Evolutionary conservation across 1,284 basidiomycete species (phyloP).

Genomic region (Moniliella sp.): DNA sequence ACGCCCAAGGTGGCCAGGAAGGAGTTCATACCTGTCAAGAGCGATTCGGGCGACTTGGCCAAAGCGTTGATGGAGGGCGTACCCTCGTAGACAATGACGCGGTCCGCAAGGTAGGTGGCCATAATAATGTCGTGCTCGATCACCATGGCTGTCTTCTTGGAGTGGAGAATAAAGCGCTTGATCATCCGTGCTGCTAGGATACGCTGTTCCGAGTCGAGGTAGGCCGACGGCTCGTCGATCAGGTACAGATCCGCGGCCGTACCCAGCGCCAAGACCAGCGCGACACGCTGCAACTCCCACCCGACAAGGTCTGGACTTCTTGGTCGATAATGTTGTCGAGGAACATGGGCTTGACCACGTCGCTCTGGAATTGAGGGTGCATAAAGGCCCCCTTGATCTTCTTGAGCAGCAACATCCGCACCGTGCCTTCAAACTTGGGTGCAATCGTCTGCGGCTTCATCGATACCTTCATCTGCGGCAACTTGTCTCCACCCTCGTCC

Average conservation of each 20-base stretch:
- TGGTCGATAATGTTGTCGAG: conserved; percentile 32
- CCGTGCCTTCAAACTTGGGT: conserved; percentile 33
- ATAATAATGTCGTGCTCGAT: conserved; percentile 23
- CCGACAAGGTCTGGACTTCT: conserved; percentile 31
- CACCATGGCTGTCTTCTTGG: conserved; percentile 33
- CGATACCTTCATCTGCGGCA: conserved; percentile 30
- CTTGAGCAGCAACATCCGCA: conserved; percentile 32
- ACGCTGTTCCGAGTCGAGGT: conserved; percentile 34
- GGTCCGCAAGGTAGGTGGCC: conserved; percentile 7
- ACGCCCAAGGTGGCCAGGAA: conserved; percentile 30
- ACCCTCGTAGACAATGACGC: conserved; percentile 32
- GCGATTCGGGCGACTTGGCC: conserved; percentile 23
- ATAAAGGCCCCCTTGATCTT: conserved; percentile 32
- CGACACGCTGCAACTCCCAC: conserved; percentile 33
- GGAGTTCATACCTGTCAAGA: conserved; percentile 32
- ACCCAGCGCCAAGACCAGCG: conserved; percentile 27
- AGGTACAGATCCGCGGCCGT: conserved; percentile 33
- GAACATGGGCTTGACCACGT: conserved; percentile 33
- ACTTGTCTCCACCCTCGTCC: conserved; percentile 20
- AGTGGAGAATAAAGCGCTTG: conserved; percentile 34
- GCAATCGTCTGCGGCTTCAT: conserved; percentile 33
- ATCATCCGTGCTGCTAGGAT: conserved; percentile 30
- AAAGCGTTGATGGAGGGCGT: conserved; percentile 25
- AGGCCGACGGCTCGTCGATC: conserved; percentile 32
- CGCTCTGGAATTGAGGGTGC: conserved; percentile 34